Evolutionary conservation across 2,329 filamentous ascomycete species (phyloP).

Genomic region (Drechslerella stenobrocha): DNA sequence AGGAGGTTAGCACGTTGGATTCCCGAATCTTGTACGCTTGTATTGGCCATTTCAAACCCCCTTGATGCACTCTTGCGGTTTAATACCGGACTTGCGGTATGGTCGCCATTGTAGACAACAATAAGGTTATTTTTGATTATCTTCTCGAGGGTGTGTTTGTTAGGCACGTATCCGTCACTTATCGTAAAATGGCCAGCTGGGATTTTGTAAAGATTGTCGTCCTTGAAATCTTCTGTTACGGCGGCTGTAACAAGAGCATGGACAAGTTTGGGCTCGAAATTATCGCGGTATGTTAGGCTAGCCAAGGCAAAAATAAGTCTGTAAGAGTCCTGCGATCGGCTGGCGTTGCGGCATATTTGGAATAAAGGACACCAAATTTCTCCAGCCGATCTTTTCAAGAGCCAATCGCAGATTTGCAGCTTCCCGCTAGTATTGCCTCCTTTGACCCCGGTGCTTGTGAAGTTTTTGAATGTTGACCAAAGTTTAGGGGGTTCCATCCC

Average conservation of each 20-base stretch:
- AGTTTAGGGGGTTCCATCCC: constrained; percentile 32
- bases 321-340: constrained; percentile 2
- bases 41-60: too few species aligned
- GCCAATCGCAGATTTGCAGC: constrained; percentile 23
- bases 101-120: too few species aligned
- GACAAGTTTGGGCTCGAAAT: constrained; percentile 17
- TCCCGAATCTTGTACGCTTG: too few species aligned
- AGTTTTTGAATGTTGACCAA: constrained; percentile 16
- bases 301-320: constrained; percentile 27
- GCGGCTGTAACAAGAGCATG: constrained; percentile 33
- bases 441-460: constrained; percentile 13
- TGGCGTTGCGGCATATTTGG: constrained; percentile 12
- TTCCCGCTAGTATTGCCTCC: constrained; percentile 13
- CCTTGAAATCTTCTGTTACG: constrained; percentile 8
- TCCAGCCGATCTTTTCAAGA: constrained; percentile 22
- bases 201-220: constrained; percentile 6
- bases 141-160: background rate
- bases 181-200: constrained; percentile 22
- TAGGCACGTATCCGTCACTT: background rate
- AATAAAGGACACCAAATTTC: constrained; percentile 42
- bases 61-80: too few species aligned
- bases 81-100: too few species aligned
- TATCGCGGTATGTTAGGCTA: constrained; percentile 19
- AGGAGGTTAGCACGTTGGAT: constrained; percentile 3
- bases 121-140: constrained; percentile 6